phyloP scores from a whole-genome alignment of 192 early-diverging fungal genomes.

The Backusella tuberculispora region DNA sequence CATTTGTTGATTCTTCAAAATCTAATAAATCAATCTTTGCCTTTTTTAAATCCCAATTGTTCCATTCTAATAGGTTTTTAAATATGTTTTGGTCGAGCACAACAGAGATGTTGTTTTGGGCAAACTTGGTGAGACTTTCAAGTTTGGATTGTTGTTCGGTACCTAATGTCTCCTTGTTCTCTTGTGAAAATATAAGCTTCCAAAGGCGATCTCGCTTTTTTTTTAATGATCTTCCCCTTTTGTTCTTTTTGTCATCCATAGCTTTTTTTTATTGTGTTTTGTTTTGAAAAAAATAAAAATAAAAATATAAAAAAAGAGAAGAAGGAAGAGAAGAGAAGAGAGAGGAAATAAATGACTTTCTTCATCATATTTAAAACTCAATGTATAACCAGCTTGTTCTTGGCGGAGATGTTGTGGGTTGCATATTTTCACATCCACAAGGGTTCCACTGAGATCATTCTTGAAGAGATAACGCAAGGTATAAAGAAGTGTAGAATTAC shows the following conservation, averaged over 20 bases:
- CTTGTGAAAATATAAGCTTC: constrained; percentile 11
- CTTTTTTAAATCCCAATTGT: constrained; percentile 39
- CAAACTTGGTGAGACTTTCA: constrained; percentile 12
- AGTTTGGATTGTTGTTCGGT: constrained; percentile 21
- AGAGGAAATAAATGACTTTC: neutral
- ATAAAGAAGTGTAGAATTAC: too few relatives aligned
- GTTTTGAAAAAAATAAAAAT: neutral
- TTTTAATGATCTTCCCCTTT: neutral
- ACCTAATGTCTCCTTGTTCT: neutral
- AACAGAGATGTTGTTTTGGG: constrained; percentile 17
- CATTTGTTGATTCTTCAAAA: constrained; percentile 43
- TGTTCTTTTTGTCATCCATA: constrained; percentile 12
- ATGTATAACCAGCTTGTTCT: neutral
- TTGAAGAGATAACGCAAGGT: too few relatives aligned
- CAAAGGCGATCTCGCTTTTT: constrained; percentile 13
- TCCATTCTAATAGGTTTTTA: constrained; percentile 32
- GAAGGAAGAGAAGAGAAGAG: neutral
- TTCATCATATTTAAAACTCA: neutral
- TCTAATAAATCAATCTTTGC: constrained; percentile 33
- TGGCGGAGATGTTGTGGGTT: neutral
- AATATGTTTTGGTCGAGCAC: neutral
- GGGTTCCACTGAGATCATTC: too few relatives aligned
- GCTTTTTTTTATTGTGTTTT: constrained; percentile 12
- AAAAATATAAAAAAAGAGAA: neutral
- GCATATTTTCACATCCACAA: too few relatives aligned